A percentile compares a stretch with the other conserved stretches of the same genome.
Evolutionary conservation across 768 basidiomycete species (phyloP).

Genomic region (Chalciporus chontae): DNA sequence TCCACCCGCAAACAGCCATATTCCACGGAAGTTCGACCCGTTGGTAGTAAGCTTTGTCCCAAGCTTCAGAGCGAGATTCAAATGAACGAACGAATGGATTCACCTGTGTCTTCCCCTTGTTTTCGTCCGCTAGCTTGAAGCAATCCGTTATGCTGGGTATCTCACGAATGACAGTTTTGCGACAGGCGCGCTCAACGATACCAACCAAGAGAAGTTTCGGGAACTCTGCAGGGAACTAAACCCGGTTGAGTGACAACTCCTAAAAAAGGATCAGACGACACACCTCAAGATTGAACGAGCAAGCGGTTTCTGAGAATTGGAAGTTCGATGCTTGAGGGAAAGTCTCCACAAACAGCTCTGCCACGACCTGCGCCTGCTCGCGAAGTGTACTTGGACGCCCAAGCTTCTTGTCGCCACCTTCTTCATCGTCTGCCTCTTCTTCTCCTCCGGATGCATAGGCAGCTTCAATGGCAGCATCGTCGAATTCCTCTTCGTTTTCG

Average conservation of each 20-base stretch:
- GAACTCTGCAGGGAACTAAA: conserved; percentile 82
- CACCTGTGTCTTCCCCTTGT: conserved; percentile 52
- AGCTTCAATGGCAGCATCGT: conserved; percentile 59
- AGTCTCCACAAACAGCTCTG: conserved; percentile 51
- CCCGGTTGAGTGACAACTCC: background rate
- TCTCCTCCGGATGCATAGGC: conserved; percentile 50
- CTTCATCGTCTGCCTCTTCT: conserved; percentile 35
- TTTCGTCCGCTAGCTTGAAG: conserved; percentile 58
- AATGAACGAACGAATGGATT: conserved; percentile 6
- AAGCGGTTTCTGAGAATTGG: conserved; percentile 59
- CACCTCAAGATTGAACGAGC: conserved; percentile 84
- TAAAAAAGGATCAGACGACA: conserved; percentile 23
- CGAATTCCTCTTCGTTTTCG: conserved; percentile 43
- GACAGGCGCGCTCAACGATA: conserved; percentile 84
- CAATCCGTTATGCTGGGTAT: conserved; percentile 87
- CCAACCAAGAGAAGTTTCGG: conserved; percentile 94
- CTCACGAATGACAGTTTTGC: conserved; percentile 82
- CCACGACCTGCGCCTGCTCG: conserved; percentile 41
- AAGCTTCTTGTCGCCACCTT: conserved; percentile 17
- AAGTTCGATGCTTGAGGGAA: conserved; percentile 71
- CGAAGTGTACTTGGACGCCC: conserved; percentile 32
- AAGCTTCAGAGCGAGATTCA: background rate
- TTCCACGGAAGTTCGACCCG: conserved; percentile 87
- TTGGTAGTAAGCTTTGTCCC: conserved; percentile 70
- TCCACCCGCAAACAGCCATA: conserved; percentile 73